phyloP scores from a whole-genome alignment of 768 basidiomycete genomes.

The Lentinula edodes region DNA sequence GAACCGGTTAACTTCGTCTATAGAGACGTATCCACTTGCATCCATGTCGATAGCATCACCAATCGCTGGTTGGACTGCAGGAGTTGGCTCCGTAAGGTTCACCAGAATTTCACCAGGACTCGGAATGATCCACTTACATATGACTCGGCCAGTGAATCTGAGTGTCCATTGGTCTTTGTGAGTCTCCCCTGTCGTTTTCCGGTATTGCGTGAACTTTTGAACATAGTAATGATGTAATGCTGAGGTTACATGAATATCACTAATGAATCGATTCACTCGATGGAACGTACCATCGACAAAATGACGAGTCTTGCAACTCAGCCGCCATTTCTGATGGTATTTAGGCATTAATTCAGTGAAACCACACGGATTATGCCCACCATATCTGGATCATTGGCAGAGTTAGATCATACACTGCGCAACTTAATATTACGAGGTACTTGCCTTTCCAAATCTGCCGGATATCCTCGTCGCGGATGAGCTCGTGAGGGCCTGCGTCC shows the following conservation, averaged over 20 bases:
- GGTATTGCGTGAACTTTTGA: constrained; percentile 9
- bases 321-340: constrained; percentile 13
- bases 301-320: constrained; percentile 17
- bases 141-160: constrained; percentile 17
- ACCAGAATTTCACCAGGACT: background rate
- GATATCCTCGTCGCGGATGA: constrained; percentile 18
- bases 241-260: background rate
- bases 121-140: constrained; percentile 12
- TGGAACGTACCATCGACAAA: constrained; percentile 18
- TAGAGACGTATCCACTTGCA: constrained; percentile 18
- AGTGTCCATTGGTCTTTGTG: constrained; percentile 18
- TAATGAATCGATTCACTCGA: background rate
- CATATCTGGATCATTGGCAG: constrained; percentile 11
- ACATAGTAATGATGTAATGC: constrained; percentile 15
- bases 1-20: constrained; percentile 19
- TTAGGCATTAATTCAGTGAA: background rate
- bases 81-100: background rate
- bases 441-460: constrained; percentile 16
- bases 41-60: constrained; percentile 21
- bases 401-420: background rate
- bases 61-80: constrained; percentile 16
- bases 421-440: background rate
- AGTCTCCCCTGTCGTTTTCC: constrained; percentile 3
- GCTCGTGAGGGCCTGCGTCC: constrained; percentile 19
- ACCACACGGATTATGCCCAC: constrained; percentile 7